phyloP scores from a whole-genome alignment of 2,329 filamentous ascomycete species.

The Hymenoscyphus albidus region DNA sequence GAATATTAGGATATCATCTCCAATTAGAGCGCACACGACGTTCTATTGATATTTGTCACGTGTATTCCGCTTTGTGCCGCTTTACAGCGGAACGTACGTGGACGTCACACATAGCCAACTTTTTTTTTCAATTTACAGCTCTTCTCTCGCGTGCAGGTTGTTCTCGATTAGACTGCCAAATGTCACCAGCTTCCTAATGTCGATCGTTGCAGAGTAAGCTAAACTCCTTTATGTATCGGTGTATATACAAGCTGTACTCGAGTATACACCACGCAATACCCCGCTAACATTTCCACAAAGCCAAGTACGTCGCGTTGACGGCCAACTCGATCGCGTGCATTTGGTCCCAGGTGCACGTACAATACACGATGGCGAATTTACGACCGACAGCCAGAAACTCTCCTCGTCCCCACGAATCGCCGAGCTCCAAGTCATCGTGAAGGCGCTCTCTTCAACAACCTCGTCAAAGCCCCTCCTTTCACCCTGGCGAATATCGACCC shows the following conservation, averaged over 20 bases:
- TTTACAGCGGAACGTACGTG: not conserved
- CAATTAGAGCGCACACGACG: too few relatives aligned
- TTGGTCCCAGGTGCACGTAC: conserved; percentile 40
- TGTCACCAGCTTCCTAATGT: conserved; percentile 36
- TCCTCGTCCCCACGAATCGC: conserved; percentile 50
- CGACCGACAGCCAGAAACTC: conserved; percentile 25
- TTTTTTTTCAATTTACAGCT: not conserved
- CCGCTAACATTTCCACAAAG: conserved; percentile 19
- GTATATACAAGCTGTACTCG: not conserved
- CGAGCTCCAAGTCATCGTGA: conserved; percentile 64
- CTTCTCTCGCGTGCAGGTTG: not conserved
- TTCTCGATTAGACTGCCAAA: conserved; percentile 3
- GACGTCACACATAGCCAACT: not conserved
- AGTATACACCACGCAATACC: not conserved
- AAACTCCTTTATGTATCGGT: conserved; percentile 25
- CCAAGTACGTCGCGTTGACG: conserved; percentile 60
- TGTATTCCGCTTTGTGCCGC: not conserved
- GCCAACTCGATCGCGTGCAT: conserved; percentile 61
- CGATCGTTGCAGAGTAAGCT: conserved; percentile 46
- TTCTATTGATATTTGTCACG: not conserved
- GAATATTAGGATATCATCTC: too few relatives aligned
- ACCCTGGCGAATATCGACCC: conserved; percentile 52
- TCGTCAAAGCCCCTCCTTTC: conserved; percentile 61
- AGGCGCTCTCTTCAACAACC: conserved; percentile 66
- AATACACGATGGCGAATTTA: conserved; percentile 39